A percentile compares a stretch with the other conserved stretches of the same genome.
Evolutionary conservation across 1,139 yeast genomes (phyloP).

Genomic region (Hemisphaericaspora xylanilytica): DNA sequence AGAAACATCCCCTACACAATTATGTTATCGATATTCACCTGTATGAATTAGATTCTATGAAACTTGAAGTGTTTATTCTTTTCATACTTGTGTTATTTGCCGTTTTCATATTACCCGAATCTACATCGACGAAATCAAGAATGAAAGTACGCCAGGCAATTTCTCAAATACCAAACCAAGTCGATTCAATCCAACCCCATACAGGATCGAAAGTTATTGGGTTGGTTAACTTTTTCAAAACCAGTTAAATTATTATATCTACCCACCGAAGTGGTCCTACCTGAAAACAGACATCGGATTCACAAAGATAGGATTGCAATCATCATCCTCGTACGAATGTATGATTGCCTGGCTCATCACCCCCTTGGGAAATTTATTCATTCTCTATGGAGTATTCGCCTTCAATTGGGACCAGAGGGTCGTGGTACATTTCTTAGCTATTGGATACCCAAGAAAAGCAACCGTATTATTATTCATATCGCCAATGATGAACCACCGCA

Average conservation of each 20-base stretch:
- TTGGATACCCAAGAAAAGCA: conserved; percentile 47
- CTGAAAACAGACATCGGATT: conserved; percentile 12
- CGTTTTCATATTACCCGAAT: conserved; percentile 52
- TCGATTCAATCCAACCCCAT: conserved; percentile 5
- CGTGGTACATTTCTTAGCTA: conserved; percentile 59
- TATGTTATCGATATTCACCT: conserved; percentile 11
- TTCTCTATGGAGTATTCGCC: conserved; percentile 57
- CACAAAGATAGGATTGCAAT: conserved; percentile 31
- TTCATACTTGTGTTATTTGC: conserved; percentile 30
- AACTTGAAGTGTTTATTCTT: conserved; percentile 26
- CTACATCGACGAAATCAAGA: conserved; percentile 53
- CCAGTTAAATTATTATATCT: conserved; percentile 47
- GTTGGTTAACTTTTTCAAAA: conserved; percentile 30
- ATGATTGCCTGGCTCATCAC: conserved; percentile 34
- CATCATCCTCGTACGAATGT: conserved; percentile 48
- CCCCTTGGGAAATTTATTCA: conserved; percentile 44
- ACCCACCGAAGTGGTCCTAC: conserved; percentile 35
- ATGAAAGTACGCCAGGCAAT: too few species aligned
- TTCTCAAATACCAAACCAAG: conserved; percentile 20
- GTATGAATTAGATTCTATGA: conserved; percentile 29
- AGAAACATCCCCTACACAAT: conserved; percentile 4
- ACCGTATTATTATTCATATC: conserved; percentile 31
- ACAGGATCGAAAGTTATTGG: conserved; percentile 2
- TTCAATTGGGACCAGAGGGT: conserved; percentile 61
- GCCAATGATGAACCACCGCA: conserved; percentile 30